Evolutionary conservation across 176 grass and related monocot species (phyloP).

Genomic region (Avena atlantica): DNA sequence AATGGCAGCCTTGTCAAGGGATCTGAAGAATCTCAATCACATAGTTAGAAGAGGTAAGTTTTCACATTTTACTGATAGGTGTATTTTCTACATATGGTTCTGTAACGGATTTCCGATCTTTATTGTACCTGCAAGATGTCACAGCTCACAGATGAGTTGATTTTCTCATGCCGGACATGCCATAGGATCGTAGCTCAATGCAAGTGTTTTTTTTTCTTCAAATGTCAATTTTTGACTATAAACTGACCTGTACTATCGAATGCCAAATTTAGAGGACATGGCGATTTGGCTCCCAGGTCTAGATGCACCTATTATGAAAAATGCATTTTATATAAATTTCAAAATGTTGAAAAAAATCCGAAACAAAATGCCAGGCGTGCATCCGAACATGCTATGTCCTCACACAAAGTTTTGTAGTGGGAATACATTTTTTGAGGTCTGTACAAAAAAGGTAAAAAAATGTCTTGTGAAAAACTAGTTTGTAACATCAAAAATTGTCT

Average conservation of each 20-base stretch:
- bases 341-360: too few species aligned
- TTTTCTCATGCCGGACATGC: background rate
- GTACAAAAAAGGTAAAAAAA: too few species aligned
- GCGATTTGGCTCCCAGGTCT: too few species aligned
- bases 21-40: constrained; percentile 8
- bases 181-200: background rate
- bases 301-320: too few species aligned
- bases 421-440: too few species aligned
- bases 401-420: too few species aligned
- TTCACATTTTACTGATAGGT: background rate
- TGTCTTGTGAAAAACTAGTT: too few species aligned
- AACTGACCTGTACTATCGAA: too few species aligned
- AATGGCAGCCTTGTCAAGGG: constrained; percentile 1
- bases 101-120: background rate
- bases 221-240: background rate
- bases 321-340: too few species aligned
- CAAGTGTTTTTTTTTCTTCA: background rate
- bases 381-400: too few species aligned
- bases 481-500: too few species aligned
- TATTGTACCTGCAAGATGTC: background rate
- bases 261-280: background rate
- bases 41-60: background rate
- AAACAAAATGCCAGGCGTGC: too few species aligned
- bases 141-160: background rate
- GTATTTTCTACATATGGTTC: background rate